These are phyloP conservation scores for Hirsutella minnesotensis DNA, from an alignment of 2,329 filamentous ascomycete genomes.

Conservation along the genomic window DNA sequence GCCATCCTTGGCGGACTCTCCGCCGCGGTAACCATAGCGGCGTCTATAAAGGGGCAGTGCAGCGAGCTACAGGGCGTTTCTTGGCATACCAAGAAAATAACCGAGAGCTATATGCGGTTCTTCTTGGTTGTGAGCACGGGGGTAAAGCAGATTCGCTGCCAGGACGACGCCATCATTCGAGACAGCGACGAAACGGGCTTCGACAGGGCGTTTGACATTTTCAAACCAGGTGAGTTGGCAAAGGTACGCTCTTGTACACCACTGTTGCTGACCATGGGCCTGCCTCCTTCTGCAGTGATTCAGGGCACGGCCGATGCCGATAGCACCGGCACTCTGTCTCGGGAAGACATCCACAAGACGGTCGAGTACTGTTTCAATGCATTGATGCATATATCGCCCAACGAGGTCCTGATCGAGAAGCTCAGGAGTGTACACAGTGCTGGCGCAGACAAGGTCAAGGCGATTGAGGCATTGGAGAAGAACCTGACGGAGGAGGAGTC, in stretches of 20 bases:
- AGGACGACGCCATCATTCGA: slow-evolving; percentile 25
- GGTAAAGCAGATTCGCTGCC: slow-evolving; percentile 24
- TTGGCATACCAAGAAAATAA: slow-evolving; percentile 32
- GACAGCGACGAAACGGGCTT: slow-evolving; percentile 30
- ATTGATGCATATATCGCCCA: slow-evolving; percentile 7
- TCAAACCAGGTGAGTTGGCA: slow-evolving; percentile 29
- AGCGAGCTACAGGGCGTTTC: slow-evolving; percentile 21
- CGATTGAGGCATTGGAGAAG: slow-evolving; percentile 5
- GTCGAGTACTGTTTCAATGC: slow-evolving; percentile 20
- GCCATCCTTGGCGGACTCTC: slow-evolving; percentile 31
- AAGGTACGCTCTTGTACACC: slow-evolving; percentile 6
- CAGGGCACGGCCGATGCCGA: slow-evolving; percentile 21
- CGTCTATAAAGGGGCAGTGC: slow-evolving; percentile 24
- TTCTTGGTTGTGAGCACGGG: slow-evolving; percentile 16
- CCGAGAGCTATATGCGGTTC: slow-evolving; percentile 35
- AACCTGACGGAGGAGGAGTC: slow-evolving; percentile 11
- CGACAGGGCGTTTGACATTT: slow-evolving; percentile 28
- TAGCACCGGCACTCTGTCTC: slow-evolving; percentile 13
- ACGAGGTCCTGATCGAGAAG: neutral
- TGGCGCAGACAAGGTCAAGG: slow-evolving; percentile 4
- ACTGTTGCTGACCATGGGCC: neutral
- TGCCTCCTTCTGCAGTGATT: slow-evolving; percentile 20
- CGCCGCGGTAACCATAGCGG: slow-evolving; percentile 30
- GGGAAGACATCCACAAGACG: slow-evolving; percentile 16
- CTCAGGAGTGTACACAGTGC: slow-evolving; percentile 2